Evolutionary conservation across 208 protist genomes (phyloP), one percentile per base, ranked within the genome.

Genomic region (Crithidia brevicula): DNA sequence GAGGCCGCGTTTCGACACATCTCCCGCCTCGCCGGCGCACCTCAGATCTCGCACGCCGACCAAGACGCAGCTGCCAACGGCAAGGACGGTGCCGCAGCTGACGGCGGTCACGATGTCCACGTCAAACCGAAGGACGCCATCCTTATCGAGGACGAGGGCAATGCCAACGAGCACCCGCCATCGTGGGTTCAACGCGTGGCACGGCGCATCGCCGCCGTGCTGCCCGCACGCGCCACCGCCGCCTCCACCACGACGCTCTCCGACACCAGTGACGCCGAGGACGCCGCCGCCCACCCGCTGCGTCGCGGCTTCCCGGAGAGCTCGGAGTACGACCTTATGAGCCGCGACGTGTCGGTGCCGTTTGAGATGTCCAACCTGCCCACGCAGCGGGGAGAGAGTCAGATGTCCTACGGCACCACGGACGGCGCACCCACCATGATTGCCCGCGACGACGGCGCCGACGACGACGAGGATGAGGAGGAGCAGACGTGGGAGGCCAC

Each of bases 401-500:
- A 40, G 10, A 5, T 57, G 8, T 42, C 52, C 4, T 31, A 61
- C 38, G 50, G 30, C 3, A 31, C 60, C 13, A 57, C 62, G 9
- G 46, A 25, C 45, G 31, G 15, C 1, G 43, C 53, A 2, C 13
- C 40, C 16, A 47, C 31, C 34, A 53, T 23, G 57, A 15, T 20
- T 23, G 49, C 10, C 22, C 33, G 46, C 49, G 67, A 66, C 22
- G 67, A 66, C 15, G 56, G 6, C n/a, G 57, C 31, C 1, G 56
- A 54, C 6, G 57, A 36, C 1, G 56, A 61, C 8, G 58, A 53
- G 4, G 60, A 79, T 18, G 62, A 67, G 7, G 67, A 73, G 36
- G 67, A 73, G 45, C 60, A 79, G 36, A 52, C 65, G 15, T 66
- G 59, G 56, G 57, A 73, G 50, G 59, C 62, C 8, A 62, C 68